phyloP scores from a whole-genome alignment of 441 rosid genomes.

The Euphorbia corollata region DNA sequence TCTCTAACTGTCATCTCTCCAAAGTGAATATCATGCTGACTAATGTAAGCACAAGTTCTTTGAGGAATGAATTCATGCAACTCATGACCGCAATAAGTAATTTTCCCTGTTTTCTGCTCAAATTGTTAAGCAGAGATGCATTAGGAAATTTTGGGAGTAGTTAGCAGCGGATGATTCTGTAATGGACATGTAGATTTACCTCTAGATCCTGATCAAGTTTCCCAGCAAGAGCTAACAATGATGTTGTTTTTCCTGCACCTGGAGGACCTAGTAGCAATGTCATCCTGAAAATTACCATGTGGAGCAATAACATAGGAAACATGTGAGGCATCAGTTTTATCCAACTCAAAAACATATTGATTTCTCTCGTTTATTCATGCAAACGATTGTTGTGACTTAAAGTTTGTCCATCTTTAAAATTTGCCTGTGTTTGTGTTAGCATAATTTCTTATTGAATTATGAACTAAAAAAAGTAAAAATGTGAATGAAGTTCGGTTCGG shows the following conservation, averaged over 20 bases:
- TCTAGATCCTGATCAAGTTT: conserved; percentile 52
- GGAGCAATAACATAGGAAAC: neutral
- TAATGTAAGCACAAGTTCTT: conserved; percentile 87
- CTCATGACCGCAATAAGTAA: conserved; percentile 84
- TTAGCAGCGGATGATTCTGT: neutral
- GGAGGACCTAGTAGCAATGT: conserved; percentile 92
- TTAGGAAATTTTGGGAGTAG: neutral
- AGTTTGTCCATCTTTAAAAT: neutral
- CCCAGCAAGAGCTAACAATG: conserved; percentile 67
- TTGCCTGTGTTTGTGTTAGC: neutral
- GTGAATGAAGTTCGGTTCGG: neutral
- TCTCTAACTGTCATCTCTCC: conserved; percentile 96
- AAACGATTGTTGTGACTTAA: neutral
- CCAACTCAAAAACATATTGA: neutral
- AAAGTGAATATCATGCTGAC: conserved; percentile 80
- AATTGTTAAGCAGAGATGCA: neutral
- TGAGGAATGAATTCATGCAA: conserved; percentile 73
- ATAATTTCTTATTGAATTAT: neutral
- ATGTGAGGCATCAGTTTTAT: neutral
- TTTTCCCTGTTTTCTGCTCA: conserved; percentile 51
- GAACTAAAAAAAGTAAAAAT: neutral
- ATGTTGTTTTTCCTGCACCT: conserved; percentile 74
- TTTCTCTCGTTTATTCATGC: conserved; percentile 1
- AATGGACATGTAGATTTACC: conserved; percentile 27
- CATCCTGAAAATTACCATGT: conserved; percentile 47